Evolutionary conservation across 2,329 filamentous ascomycete genomes (phyloP).

Genomic region (Zymoseptoria brevis): DNA sequence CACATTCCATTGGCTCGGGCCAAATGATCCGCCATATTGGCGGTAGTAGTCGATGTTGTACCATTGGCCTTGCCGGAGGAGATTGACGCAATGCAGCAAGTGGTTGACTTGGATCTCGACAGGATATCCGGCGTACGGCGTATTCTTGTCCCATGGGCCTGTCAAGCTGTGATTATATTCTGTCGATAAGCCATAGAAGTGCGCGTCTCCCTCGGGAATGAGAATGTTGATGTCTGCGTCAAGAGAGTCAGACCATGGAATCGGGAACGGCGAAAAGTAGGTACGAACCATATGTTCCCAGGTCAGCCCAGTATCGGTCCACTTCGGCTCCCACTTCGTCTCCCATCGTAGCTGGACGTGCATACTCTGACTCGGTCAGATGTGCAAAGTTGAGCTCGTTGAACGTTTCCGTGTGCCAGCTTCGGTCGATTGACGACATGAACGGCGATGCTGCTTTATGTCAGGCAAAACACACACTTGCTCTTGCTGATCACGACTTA

Average conservation of each 20-base stretch:
- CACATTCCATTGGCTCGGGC: not conserved
- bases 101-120: not conserved
- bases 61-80: constrained; percentile 1
- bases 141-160: not conserved
- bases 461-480: not conserved
- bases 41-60: constrained; percentile 1
- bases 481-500: not conserved
- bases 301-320: not conserved
- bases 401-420: not conserved
- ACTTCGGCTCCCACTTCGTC: not conserved
- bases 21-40: not conserved
- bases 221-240: not conserved
- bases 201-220: not conserved
- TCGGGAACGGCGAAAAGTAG: not conserved
- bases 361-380: not conserved
- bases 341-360: not conserved
- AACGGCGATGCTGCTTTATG: not conserved
- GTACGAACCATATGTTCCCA: not conserved
- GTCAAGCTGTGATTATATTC: not conserved
- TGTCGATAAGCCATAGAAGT: not conserved
- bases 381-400: not conserved
- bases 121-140: not conserved
- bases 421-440: not conserved
- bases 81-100: constrained; percentile 1
- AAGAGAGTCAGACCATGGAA: not conserved